Evolutionary conservation across 495 filamentous ascomycete genomes (phyloP).

Genomic region (Aspergillus sclerotiicarbonarius): DNA sequence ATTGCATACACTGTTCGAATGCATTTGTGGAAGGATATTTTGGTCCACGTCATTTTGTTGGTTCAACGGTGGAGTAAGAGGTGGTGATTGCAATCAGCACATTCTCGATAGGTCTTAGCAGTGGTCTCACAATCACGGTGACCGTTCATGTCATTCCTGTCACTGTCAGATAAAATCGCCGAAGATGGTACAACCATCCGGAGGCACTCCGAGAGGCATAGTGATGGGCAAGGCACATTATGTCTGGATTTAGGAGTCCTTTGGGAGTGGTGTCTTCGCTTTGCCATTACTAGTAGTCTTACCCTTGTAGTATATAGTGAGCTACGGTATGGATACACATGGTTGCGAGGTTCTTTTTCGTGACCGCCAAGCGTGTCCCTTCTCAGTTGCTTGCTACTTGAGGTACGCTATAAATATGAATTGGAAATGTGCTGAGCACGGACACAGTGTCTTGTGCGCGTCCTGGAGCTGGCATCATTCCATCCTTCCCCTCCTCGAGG

Average conservation of each 20-base stretch:
- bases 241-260: background rate
- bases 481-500: background rate
- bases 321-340: too few relatives aligned
- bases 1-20: conserved; percentile 9
- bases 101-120: background rate
- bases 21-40: background rate
- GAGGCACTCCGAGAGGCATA: background rate
- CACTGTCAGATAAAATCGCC: background rate
- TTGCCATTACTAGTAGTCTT: background rate
- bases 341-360: too few relatives aligned
- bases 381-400: background rate
- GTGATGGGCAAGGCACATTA: background rate
- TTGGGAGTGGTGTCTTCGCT: background rate
- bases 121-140: background rate
- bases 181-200: background rate
- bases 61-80: background rate
- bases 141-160: background rate
- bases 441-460: too few relatives aligned
- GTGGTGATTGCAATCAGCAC: background rate
- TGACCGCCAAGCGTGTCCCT: background rate
- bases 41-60: background rate
- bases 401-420: background rate
- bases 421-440: too few relatives aligned
- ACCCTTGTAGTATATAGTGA: too few relatives aligned
- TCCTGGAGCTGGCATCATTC: too few relatives aligned